phyloP scores from a whole-genome alignment of 2,329 filamentous ascomycete genomes.

The Hymenoscyphus fraxineus region DNA sequence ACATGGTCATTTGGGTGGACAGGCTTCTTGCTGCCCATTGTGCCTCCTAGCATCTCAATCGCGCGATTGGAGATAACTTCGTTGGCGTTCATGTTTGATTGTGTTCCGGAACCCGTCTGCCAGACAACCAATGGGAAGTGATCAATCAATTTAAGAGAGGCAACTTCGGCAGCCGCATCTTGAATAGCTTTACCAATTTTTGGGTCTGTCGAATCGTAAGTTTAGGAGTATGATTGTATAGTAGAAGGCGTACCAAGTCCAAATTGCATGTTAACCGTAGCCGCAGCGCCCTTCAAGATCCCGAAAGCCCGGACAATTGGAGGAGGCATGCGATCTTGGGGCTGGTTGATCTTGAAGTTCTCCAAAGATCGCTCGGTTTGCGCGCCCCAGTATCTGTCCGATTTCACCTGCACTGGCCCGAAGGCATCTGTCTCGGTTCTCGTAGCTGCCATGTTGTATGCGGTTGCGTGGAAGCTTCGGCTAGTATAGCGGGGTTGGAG shows the following conservation, averaged over 20 bases:
- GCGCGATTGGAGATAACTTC: constrained; percentile 99
- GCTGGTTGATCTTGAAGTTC: constrained; percentile 99
- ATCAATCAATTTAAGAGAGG: constrained; percentile 86
- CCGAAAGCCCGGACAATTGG: constrained; percentile 91
- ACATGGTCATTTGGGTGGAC: constrained; percentile 99
- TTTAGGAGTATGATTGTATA: constrained; percentile 15
- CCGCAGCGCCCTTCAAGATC: constrained; percentile 94
- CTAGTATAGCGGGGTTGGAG: constrained; percentile 21
- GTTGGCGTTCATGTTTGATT: constrained; percentile 99
- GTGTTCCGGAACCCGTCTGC: constrained; percentile 97
- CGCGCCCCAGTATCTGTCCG: constrained; percentile 97
- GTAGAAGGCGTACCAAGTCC: constrained; percentile 64
- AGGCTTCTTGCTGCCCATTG: constrained; percentile 94
- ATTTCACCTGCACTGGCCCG: constrained; percentile 87
- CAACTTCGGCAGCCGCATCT: constrained; percentile 90
- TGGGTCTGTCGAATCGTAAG: constrained; percentile 57
- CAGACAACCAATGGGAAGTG: constrained; percentile 98
- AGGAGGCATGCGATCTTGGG: constrained; percentile 95
- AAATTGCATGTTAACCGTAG: constrained; percentile 91
- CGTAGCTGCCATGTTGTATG: constrained; percentile 45
- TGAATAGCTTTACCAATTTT: constrained; percentile 90
- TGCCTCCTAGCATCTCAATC: constrained; percentile 93
- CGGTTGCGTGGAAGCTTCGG: constrained; percentile 32
- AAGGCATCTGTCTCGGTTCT: constrained; percentile 96
- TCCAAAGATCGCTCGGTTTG: constrained; percentile 94